phyloP scores from a whole-genome alignment of 2,329 filamentous ascomycete species.

The Periconia sp. region DNA sequence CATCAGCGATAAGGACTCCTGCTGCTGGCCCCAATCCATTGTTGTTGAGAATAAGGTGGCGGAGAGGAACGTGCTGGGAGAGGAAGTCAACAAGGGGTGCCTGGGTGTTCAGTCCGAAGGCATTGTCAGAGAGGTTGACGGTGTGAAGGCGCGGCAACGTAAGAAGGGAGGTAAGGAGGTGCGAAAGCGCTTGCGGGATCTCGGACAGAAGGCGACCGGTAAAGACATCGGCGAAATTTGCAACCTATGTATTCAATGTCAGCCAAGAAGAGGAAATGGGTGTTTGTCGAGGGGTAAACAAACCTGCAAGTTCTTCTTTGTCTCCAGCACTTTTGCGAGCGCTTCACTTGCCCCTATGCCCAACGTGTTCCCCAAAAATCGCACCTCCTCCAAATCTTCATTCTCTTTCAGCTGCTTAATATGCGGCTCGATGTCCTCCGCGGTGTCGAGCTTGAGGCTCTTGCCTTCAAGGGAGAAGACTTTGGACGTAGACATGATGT shows the following conservation, averaged over 20 bases:
- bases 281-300: conserved; percentile 11
- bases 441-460: conserved; percentile 89
- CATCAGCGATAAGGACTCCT: conserved; percentile 86
- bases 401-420: conserved; percentile 76
- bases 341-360: conserved; percentile 87
- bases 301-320: conserved; percentile 82
- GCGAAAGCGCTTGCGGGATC: conserved; percentile 87
- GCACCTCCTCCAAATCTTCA: conserved; percentile 81
- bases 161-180: conserved; percentile 83
- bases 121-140: conserved; percentile 96
- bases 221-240: conserved; percentile 97
- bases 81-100: conserved; percentile 93
- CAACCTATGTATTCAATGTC: conserved; percentile 59
- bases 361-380: conserved; percentile 88
- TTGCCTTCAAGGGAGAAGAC: conserved; percentile 91
- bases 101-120: conserved; percentile 94
- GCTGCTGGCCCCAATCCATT: conserved; percentile 94
- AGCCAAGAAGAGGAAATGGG: neutral
- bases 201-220: conserved; percentile 91
- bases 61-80: conserved; percentile 83
- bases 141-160: conserved; percentile 86
- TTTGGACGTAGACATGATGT: conserved; percentile 59
- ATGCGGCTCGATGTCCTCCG: conserved; percentile 83
- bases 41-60: conserved; percentile 96
- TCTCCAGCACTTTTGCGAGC: conserved; percentile 80